phyloP scores from a whole-genome alignment of 2,329 filamentous ascomycete species.

The Hypoxylon sp. region DNA sequence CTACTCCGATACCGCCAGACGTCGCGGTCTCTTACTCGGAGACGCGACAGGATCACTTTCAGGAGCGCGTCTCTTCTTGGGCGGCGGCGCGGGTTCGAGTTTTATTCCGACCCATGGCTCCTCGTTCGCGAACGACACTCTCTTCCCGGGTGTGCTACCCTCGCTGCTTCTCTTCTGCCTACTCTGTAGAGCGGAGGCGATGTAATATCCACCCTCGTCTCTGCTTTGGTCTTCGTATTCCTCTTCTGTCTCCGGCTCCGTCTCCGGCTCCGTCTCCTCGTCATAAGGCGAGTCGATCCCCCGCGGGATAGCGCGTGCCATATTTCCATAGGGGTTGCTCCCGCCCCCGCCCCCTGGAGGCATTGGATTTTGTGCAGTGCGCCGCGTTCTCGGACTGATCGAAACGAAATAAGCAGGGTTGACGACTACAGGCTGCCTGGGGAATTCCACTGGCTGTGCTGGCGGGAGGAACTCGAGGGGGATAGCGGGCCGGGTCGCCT shows the following conservation, averaged over 20 bases:
- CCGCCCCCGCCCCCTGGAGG: too few species aligned
- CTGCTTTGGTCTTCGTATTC: too few species aligned
- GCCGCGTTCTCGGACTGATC: background rate
- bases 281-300: background rate
- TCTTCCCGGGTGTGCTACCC: background rate
- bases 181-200: background rate
- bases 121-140: background rate
- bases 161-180: too few species aligned
- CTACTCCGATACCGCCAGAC: background rate
- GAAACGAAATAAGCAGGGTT: background rate
- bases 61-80: background rate
- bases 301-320: background rate
- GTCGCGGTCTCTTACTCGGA: background rate
- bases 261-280: background rate
- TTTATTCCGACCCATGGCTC: background rate
- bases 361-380: too few species aligned
- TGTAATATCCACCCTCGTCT: background rate
- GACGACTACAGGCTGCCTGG: background rate
- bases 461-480: background rate
- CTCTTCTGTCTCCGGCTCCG: background rate
- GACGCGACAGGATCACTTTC: too few species aligned
- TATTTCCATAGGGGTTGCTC: too few species aligned
- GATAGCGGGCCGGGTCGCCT: background rate
- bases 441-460: background rate
- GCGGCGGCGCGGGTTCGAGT: background rate